phyloP scores from a whole-genome alignment of 768 basidiomycete species.

The Grammothele lineata region DNA sequence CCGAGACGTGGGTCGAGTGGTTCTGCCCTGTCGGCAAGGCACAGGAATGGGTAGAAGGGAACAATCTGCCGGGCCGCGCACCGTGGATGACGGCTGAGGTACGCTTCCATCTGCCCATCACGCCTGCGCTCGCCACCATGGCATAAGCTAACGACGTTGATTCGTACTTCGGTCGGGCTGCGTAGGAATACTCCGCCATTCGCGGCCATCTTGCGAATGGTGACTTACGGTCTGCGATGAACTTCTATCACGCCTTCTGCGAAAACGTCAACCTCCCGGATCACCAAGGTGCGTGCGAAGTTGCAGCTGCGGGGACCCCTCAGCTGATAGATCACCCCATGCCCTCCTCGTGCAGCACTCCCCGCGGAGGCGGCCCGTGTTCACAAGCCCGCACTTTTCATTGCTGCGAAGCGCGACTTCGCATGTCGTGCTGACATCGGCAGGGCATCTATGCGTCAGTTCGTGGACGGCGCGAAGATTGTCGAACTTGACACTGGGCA shows the following conservation, averaged over 20 bases:
- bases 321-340: neutral
- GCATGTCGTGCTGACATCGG: slow-evolving; percentile 25
- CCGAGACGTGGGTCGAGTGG: slow-evolving; percentile 30
- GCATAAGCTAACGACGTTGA: neutral
- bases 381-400: slow-evolving; percentile 34
- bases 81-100: slow-evolving; percentile 33
- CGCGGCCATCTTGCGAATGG: slow-evolving; percentile 24
- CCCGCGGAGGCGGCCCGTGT: slow-evolving; percentile 22
- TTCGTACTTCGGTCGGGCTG: neutral
- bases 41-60: slow-evolving; percentile 25
- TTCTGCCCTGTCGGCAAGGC: slow-evolving; percentile 31
- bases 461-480: slow-evolving; percentile 24
- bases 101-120: too few relatives aligned
- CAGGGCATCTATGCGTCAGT: slow-evolving; percentile 20
- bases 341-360: neutral
- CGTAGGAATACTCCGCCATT: slow-evolving; percentile 19
- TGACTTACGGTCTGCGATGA: slow-evolving; percentile 30
- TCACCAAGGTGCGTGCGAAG: slow-evolving; percentile 22
- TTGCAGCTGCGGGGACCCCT: neutral
- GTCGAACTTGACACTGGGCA: slow-evolving; percentile 35
- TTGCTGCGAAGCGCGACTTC: slow-evolving; percentile 30
- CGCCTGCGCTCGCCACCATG: neutral
- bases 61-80: slow-evolving; percentile 21
- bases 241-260: slow-evolving; percentile 32
- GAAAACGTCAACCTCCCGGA: slow-evolving; percentile 24